Percentiles rank a stretch among this genome's conserved stretches.
phyloP scores from a whole-genome alignment of 768 basidiomycete genomes.

The Tulasnella sp. region DNA sequence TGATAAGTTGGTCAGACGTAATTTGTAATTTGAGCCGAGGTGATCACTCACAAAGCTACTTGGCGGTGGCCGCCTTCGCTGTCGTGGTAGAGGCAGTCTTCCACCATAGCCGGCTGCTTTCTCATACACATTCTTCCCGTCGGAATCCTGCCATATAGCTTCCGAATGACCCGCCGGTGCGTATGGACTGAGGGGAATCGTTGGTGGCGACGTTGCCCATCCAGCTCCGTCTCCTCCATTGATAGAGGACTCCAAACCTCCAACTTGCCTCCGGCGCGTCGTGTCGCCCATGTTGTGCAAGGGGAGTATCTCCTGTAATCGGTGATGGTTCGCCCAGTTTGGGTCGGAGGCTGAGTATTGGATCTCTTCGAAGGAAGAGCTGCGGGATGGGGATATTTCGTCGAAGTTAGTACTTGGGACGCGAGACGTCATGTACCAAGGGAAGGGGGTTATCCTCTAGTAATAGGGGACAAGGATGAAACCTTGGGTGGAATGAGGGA shows the following conservation, averaged over 20 bases:
- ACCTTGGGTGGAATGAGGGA: too few species aligned
- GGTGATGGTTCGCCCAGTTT: slow-evolving; percentile 8
- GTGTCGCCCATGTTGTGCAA: slow-evolving; percentile 48
- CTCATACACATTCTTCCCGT: slow-evolving; percentile 54
- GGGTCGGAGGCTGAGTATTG: slow-evolving; percentile 9
- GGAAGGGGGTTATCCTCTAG: too few species aligned
- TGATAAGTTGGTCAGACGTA: not conserved
- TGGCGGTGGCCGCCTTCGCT: slow-evolving; percentile 52
- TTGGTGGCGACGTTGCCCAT: slow-evolving; percentile 12
- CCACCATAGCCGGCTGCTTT: slow-evolving; percentile 28
- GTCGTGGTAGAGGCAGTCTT: slow-evolving; percentile 31
- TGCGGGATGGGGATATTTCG: slow-evolving; percentile 15
- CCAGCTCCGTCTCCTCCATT: slow-evolving; percentile 6
- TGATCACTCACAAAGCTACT: slow-evolving; percentile 28
- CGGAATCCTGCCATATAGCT: slow-evolving; percentile 24
- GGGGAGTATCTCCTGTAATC: slow-evolving; percentile 35
- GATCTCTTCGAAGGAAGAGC: slow-evolving; percentile 21
- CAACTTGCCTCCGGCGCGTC: slow-evolving; percentile 36
- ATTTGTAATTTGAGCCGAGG: slow-evolving; percentile 2
- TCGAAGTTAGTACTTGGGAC: slow-evolving; percentile 5
- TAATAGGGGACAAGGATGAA: too few species aligned
- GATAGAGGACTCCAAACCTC: slow-evolving; percentile 20
- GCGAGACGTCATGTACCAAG: not conserved
- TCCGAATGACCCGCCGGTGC: slow-evolving; percentile 3
- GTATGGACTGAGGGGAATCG: slow-evolving; percentile 15